Evolutionary conservation across 2,329 filamentous ascomycete genomes (phyloP), one percentile per base, ranked within the genome.

Genomic region (Akanthomyces dipterigenus): DNA sequence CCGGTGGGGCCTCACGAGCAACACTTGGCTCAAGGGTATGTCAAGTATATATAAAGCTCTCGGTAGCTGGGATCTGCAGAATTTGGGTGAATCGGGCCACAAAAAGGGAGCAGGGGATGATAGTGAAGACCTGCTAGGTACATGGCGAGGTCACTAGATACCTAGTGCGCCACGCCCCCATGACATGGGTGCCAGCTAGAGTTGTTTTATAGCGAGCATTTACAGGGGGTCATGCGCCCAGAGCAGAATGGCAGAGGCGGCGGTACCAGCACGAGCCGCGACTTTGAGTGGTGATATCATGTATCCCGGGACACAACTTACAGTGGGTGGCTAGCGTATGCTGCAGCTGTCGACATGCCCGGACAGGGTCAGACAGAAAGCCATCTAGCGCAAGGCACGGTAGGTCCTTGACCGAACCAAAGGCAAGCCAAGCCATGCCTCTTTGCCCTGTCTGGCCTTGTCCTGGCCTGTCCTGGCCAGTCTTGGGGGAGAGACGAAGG

Each of bases 1-100:
- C 69, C 67, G 66, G 70, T 73, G 72, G 72, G 69, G 70, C 28
- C 34, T 71, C 70, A 69, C 65, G 68, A 68, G 71, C 71, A 70
- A 65, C 69, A 69, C 69, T 69, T 63, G 65, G 66, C 69, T 69
- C 64, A 66, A 72, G 69, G 71, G 65, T 71, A 64, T 49, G 42
- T 20, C 53, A 71, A 63, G 73, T 75, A 72, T 64, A 70, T 67
- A 66, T 65, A 67, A 71, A 70, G 72, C 75, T 58, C 28, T 50
- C 36, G 8, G 14, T 55, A 69, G 65, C 67, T 46, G 34, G 24
- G 24, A 36, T 61, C 51, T 31, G 31, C 36, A 51, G 48, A 45
- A 43, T 26, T 1, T 61, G 36, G 46, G 22, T 57, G 64, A 57
- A 55, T 16, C 11, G 3, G 5, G 14, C 36, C 20, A 8, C 9